Evolutionary conservation across 1,284 basidiomycete species (phyloP).

Genomic region (Testicularia cyperi): DNA sequence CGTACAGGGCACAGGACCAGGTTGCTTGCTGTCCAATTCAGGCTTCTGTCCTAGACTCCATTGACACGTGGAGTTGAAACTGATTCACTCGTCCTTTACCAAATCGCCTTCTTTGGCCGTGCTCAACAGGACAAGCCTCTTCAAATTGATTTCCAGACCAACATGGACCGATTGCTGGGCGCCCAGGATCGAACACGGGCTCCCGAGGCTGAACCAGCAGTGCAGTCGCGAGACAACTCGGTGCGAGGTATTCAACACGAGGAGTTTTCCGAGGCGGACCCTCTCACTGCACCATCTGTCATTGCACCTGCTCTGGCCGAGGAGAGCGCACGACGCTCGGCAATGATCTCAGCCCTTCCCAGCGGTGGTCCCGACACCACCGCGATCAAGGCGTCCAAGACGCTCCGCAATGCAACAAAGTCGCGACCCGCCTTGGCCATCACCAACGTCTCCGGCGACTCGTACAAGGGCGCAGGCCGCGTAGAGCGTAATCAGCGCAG

Average conservation of each 20-base stretch:
- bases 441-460: slow-evolving; percentile 28
- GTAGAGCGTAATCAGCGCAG: slow-evolving; percentile 25
- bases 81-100: too few relatives aligned
- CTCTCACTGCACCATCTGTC: slow-evolving; percentile 17
- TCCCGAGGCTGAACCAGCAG: slow-evolving; percentile 21
- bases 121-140: slow-evolving; percentile 41
- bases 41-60: too few relatives aligned
- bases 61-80: too few relatives aligned
- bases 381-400: slow-evolving; percentile 10
- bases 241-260: slow-evolving; percentile 44
- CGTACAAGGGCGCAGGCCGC: slow-evolving; percentile 42
- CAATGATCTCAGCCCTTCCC: slow-evolving; percentile 28
- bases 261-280: slow-evolving; percentile 35
- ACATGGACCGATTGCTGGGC: slow-evolving; percentile 55
- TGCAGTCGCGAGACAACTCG: slow-evolving; percentile 23
- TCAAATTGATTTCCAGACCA: slow-evolving; percentile 50
- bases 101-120: neutral
- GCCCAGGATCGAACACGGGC: slow-evolving; percentile 32
- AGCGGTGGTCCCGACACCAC: slow-evolving; percentile 26
- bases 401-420: slow-evolving; percentile 3
- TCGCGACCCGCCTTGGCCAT: slow-evolving; percentile 15
- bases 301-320: slow-evolving; percentile 31
- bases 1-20: too few relatives aligned
- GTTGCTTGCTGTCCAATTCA: too few relatives aligned
- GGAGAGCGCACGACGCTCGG: slow-evolving; percentile 11